Percentiles rank a stretch among this genome's conserved stretches.
phyloP scores from a whole-genome alignment of 495 filamentous ascomycete genomes.

The Penicillium canescens region DNA sequence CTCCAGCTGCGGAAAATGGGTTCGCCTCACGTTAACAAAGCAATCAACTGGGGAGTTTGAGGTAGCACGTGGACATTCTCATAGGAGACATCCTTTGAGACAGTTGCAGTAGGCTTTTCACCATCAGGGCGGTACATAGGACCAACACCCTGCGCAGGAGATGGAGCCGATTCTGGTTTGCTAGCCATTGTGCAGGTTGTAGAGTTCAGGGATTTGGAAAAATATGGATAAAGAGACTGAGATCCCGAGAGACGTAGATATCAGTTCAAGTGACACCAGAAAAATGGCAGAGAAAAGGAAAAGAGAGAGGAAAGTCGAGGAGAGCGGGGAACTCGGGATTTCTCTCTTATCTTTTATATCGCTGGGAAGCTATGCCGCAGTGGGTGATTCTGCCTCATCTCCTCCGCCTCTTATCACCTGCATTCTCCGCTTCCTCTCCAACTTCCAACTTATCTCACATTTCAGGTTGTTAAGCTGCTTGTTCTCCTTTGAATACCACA shows the following conservation, averaged over 20 bases:
- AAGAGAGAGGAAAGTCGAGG: neutral
- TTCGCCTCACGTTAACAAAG: conserved; percentile 84
- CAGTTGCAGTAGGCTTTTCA: conserved; percentile 85
- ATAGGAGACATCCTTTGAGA: conserved; percentile 79
- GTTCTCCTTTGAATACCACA: neutral
- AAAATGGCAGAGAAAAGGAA: neutral
- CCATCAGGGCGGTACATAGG: conserved; percentile 74
- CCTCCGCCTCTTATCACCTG: conserved; percentile 7
- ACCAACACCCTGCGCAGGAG: conserved; percentile 72
- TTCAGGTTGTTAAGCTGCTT: neutral
- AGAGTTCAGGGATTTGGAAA: neutral
- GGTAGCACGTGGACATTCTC: conserved; percentile 87
- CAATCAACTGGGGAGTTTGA: conserved; percentile 95
- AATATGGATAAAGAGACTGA: neutral
- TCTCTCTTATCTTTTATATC: conserved; percentile 7
- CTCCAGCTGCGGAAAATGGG: conserved; percentile 3
- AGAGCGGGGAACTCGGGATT: conserved; percentile 12
- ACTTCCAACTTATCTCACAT: neutral
- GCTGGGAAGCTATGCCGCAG: conserved; percentile 6
- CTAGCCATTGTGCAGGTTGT: conserved; percentile 21
- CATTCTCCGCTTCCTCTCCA: neutral
- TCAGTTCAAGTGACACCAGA: neutral
- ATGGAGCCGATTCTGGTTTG: conserved; percentile 33
- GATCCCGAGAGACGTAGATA: neutral
- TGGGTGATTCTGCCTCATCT: conserved; percentile 12